Evolutionary conservation across 106 monocot species (phyloP), one percentile per base, ranked within the genome.

Genomic region (Phalaenopsis equestris): DNA sequence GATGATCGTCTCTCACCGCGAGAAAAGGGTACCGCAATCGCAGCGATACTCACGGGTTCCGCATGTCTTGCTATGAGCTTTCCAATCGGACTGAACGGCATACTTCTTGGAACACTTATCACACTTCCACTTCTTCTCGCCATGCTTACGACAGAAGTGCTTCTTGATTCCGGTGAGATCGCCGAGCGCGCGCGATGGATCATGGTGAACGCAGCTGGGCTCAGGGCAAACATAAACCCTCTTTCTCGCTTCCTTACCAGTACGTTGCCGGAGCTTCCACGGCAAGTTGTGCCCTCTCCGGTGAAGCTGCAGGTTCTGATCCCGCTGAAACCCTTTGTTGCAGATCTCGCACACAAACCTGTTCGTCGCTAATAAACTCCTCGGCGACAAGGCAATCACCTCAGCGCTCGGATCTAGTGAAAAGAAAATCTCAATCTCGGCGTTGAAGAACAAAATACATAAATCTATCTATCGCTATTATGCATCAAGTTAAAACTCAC

Each of bases 21-120:
- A 91, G 88, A 94, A 94, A 80, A 94, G 78, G 52, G 94, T 94
- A 78, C 94, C 94, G 42, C 94, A 94, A 80, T 94, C 92, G 82
- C 94, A 94, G 67, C 85, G 90, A 80, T 94, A 94, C 82, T 92
- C 94, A 30, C 92, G 86, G 23, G 92, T 92, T 55, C 94, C 94
- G 82, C 94, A 92, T 55, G 87, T 89, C 87, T 94, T 94, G 73
- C 57, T 70, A 72, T 94, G 93, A 30, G 93, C 93, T 84, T 94
- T 94, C 91, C 91, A 89, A 84, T 94, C 93, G 18, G 93, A 91
- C 83, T 91, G 91, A 19, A 94, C 93, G 17, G 93, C 93, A 85
- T 94, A 94, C 38, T 86, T 86, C 86, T 93, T 93, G 4, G 88
- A 88, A 84, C 92, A 93, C 84, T 88, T 90, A 58, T 88, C 90